A percentile compares a stretch with the other conserved stretches of the same genome.
Evolutionary conservation across 1,139 yeast genomes (phyloP).

Genomic region (Debaryomyces udenii): DNA sequence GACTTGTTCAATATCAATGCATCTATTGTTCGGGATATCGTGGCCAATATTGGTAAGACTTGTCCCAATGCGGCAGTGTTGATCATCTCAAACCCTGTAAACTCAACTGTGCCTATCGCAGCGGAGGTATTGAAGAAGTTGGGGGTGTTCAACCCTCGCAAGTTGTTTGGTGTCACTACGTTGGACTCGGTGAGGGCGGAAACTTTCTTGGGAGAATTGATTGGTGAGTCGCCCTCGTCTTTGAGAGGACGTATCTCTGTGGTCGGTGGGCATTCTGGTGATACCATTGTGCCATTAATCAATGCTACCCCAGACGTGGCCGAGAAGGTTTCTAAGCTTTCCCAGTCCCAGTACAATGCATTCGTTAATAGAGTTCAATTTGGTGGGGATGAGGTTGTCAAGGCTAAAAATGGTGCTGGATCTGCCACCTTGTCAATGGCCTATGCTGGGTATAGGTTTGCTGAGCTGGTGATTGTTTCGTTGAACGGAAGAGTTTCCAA

Average conservation of each 20-base stretch:
- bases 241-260: slow-evolving; percentile 59
- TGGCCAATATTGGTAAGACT: slow-evolving; percentile 56
- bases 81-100: slow-evolving; percentile 75
- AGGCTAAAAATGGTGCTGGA: slow-evolving; percentile 77
- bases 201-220: slow-evolving; percentile 57
- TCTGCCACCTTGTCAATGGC: slow-evolving; percentile 83
- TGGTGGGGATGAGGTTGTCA: slow-evolving; percentile 81
- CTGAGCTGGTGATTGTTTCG: slow-evolving; percentile 52
- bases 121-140: slow-evolving; percentile 66
- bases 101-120: slow-evolving; percentile 75
- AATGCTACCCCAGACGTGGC: slow-evolving; percentile 31
- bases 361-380: slow-evolving; percentile 67
- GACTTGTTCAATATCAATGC: slow-evolving; percentile 77
- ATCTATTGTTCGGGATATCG: slow-evolving; percentile 62
- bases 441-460: slow-evolving; percentile 71
- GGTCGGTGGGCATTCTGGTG: slow-evolving; percentile 79
- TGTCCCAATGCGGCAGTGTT: slow-evolving; percentile 67
- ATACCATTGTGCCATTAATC: slow-evolving; percentile 67
- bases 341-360: slow-evolving; percentile 38
- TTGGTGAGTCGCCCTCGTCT: slow-evolving; percentile 35
- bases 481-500: slow-evolving; percentile 31
- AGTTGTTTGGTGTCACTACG: slow-evolving; percentile 74
- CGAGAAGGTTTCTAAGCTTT: slow-evolving; percentile 32
- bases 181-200: slow-evolving; percentile 72
- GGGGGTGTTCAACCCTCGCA: slow-evolving; percentile 65